Evolutionary conservation across 257 asterid genomes (phyloP).

Genomic region (Fraxinus cuspidata): DNA sequence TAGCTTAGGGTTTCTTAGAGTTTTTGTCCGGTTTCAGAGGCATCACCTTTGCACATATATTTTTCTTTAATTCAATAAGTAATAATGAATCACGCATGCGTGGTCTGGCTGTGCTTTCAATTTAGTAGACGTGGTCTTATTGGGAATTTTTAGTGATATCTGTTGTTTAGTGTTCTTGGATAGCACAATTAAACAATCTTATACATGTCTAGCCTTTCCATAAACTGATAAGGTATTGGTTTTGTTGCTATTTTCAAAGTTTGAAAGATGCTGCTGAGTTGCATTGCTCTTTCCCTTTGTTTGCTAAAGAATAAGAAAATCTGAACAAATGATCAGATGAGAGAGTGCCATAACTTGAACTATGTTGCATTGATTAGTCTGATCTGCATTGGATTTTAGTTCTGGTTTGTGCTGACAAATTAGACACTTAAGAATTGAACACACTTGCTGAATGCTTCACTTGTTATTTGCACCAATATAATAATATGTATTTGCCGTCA

Average conservation of each 20-base stretch:
- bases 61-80: background rate
- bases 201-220: background rate
- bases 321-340: background rate
- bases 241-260: background rate
- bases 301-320: background rate
- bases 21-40: background rate
- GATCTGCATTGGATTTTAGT: background rate
- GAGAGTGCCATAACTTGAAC: background rate
- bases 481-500: background rate
- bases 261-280: background rate
- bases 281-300: background rate
- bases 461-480: background rate
- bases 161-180: background rate
- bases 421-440: conserved; percentile 2
- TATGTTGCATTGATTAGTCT: background rate
- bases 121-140: background rate
- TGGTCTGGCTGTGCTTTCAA: background rate
- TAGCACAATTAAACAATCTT: background rate
- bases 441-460: background rate
- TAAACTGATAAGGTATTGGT: background rate
- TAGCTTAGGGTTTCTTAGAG: background rate
- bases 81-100: background rate
- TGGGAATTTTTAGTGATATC: background rate
- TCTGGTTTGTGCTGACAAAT: background rate
- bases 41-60: background rate